These are phyloP conservation scores for Saccharomycopsis sp. DNA, from an alignment of 805 yeast species.

Conservation along the genomic window DNA sequence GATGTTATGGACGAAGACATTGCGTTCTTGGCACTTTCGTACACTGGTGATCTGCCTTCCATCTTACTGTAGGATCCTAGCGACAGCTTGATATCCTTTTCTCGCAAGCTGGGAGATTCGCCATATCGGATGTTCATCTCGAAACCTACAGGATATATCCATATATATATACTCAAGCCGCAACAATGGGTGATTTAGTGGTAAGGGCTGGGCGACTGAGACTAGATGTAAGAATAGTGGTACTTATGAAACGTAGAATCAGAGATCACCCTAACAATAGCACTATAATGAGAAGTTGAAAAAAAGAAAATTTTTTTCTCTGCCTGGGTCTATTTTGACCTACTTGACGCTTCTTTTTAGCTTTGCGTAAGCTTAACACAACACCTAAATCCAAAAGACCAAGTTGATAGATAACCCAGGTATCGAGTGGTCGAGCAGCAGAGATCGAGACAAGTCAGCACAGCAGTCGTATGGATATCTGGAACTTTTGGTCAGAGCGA, in stretches of 20 bases:
- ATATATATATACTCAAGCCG: neutral
- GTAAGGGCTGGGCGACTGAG: neutral
- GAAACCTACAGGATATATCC: neutral
- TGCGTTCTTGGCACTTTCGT: neutral
- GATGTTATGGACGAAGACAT: neutral
- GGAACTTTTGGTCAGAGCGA: too few relatives aligned
- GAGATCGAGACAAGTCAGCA: too few relatives aligned
- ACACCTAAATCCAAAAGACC: neutral
- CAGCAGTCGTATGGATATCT: too few relatives aligned
- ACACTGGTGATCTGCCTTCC: neutral
- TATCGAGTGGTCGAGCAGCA: neutral
- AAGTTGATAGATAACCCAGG: neutral
- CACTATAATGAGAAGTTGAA: neutral
- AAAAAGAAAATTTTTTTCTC: neutral
- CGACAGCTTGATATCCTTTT: neutral
- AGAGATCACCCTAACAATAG: neutral
- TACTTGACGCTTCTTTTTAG: neutral
- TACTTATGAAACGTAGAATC: neutral
- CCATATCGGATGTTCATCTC: neutral
- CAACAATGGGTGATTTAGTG: neutral
- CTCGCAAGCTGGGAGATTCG: neutral
- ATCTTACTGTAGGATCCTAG: neutral
- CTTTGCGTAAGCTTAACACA: neutral
- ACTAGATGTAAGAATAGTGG: neutral
- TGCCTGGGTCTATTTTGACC: neutral